These are phyloP conservation scores for Onygenales sp. DNA, from an alignment of 2,329 filamentous ascomycete species.

Conservation along the genomic window DNA sequence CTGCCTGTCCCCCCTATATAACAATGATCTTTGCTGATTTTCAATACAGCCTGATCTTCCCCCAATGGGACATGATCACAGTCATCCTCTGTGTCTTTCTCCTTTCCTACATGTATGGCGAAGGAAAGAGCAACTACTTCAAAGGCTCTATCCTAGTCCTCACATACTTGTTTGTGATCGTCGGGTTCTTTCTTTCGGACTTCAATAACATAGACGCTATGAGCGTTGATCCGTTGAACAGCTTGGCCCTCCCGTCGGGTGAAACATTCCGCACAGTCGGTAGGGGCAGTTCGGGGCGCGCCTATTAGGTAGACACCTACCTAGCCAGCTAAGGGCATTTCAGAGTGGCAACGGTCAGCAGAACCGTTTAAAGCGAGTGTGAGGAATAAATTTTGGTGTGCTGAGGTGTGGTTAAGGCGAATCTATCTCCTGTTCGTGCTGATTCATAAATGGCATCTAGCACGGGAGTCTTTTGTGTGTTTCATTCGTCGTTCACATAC, in stretches of 20 bases:
- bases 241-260: conserved; percentile 23
- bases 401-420: too few species aligned
- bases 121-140: conserved; percentile 99
- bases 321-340: neutral
- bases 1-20: neutral
- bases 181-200: conserved; percentile 81
- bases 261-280: conserved; percentile 23
- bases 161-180: conserved; percentile 83
- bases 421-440: too few species aligned
- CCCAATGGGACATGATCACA: conserved; percentile 98
- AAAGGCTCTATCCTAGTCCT: conserved; percentile 93
- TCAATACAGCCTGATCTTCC: conserved; percentile 66
- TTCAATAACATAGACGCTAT: conserved; percentile 46
- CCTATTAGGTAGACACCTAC: neutral
- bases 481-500: too few species aligned
- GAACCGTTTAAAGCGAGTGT: too few species aligned
- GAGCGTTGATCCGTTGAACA: conserved; percentile 40
- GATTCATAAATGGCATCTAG: too few species aligned
- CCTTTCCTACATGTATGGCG: conserved; percentile 93
- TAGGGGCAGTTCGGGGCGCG: neutral
- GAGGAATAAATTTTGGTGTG: too few species aligned
- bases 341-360: neutral
- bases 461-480: too few species aligned
- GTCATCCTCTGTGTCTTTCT: conserved; percentile 94
- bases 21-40: neutral